Base-by-base conservation (phyloP, 805 yeast genomes). In the Candida michaelii region DNA sequence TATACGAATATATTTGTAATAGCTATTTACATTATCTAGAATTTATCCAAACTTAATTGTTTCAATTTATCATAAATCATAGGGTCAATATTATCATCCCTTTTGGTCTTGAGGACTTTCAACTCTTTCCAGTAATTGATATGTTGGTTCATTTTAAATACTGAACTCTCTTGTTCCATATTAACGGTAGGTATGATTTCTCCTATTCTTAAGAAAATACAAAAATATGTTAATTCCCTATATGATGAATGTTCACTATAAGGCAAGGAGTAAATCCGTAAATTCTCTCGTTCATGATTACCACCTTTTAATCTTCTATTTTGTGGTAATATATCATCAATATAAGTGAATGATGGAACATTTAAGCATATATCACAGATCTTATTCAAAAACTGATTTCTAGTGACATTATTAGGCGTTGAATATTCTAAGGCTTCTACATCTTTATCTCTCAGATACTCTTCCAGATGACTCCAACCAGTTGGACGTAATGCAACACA, bases 231-330 rank as follows among this genome's bases (percentile, higher is more conserved):
- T 29, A 93, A 69, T 54, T 93, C 99, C 29, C 85, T 67, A 54
- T 82, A 91, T 44, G 96, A 87, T 9, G 96, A 88, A 64, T 93
- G 99, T 57, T 93, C 99, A 55, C 95, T 84, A 56, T 93, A 93
- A 0, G 99, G 98, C 1, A 90, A 77, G 9, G 75, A 61, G 51
- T 83, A 82, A 0, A 80, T 67, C 36, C 80, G 58, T 12, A 63
- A 47, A 6, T 60, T 47, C 35, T 48, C 48, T 27, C 46, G 47
- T 33, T 62, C 69, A 6, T 54, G 53, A 17, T 51, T 52, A 36
- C 36, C 44, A n/a, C 40, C 43, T 39, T 48, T 41, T 3, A 31
- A 15, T 25, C 53, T 51, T 39, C 49, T 43, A 6, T 49, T 45
- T 46, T 67, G 73, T 11, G 56, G 54, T 25, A 67, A 45, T n/a